Evolutionary conservation across 1,284 basidiomycete genomes (phyloP), one percentile per base, ranked within the genome.

Genomic region (Exobasidium rhododendri): DNA sequence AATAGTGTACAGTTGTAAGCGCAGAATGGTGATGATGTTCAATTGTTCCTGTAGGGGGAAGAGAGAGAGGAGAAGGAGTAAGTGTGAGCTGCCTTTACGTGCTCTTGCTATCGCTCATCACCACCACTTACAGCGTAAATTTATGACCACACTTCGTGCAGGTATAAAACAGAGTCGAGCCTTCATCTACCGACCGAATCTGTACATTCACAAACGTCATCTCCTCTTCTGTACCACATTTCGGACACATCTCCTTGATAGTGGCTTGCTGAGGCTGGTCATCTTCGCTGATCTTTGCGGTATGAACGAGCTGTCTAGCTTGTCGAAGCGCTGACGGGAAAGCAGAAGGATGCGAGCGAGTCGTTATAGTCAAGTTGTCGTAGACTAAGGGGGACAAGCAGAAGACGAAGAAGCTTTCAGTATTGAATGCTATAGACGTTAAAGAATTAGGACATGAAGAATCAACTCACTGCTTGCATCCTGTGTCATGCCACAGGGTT

Each of bases 231-330:
- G 79, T 72, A 10, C 91, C 91, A 75, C 94, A 98, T 56, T 86
- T 85, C 0, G 92, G 92, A 78, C 96, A 98, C 81, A 89, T 89
- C 81, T 97, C 94, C 58, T 90, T 87, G 40, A 92, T 90, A 90
- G 96, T 74, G 14, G 70, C 72, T 58, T 65, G 61, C 35, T 76
- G 65, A 45, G 67, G 59, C 3, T 66, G 65, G 17, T 62, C 66
- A 28, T 61, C 64, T 51, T 68, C 65, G 28, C 61, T 63, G 10
- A 62, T 49, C 7, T 63, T 49, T 14, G 47, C 32, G 51, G 73
- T 69, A 81, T 91, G 90, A 0, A 92, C 94, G 40, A 85, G 75
- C 77, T 93, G 94, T 56, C 93, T 85, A 78, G 92, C 92, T 70
- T 92, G 90, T 69, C 89, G 84, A 63, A 98, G 81, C 0, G 88